phyloP scores from a whole-genome alignment of 2,329 filamentous ascomycete genomes.

The Talaromyces sp. region DNA sequence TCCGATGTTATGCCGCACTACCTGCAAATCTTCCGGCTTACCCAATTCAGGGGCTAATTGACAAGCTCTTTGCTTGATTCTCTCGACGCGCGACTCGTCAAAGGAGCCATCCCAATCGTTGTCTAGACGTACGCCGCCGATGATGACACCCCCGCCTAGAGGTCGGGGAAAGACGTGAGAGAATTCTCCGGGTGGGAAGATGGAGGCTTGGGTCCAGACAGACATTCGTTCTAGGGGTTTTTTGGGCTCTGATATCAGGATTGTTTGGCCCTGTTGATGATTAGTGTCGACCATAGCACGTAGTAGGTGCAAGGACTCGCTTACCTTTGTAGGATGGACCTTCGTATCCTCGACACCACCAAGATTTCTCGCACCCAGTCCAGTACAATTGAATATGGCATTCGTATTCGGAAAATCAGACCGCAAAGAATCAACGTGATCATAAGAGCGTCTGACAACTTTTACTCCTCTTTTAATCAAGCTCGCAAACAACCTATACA shows the following conservation, averaged over 20 bases:
- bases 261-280: constrained; percentile 10
- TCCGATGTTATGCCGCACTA: constrained; percentile 15
- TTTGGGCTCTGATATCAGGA: constrained; percentile 11
- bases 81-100: constrained; percentile 5
- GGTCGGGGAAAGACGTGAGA: constrained; percentile 16
- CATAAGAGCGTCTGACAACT: constrained; percentile 8
- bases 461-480: constrained; percentile 12
- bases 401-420: constrained; percentile 16
- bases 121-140: constrained; percentile 13
- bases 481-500: constrained; percentile 12
- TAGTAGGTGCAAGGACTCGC: not conserved
- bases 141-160: constrained; percentile 15
- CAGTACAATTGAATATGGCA: constrained; percentile 18
- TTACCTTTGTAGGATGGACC: constrained; percentile 12
- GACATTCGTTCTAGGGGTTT: constrained; percentile 10
- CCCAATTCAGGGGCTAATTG: constrained; percentile 13
- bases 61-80: constrained; percentile 15
- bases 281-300: not conserved
- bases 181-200: constrained; percentile 12
- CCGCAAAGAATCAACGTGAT: constrained; percentile 12
- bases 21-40: constrained; percentile 9
- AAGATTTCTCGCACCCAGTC: constrained; percentile 10
- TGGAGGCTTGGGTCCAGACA: constrained; percentile 13
- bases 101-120: constrained; percentile 13
- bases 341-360: constrained; percentile 14